Base-by-base conservation (phyloP, 495 filamentous ascomycete species). In the Podospora australis region DNA sequence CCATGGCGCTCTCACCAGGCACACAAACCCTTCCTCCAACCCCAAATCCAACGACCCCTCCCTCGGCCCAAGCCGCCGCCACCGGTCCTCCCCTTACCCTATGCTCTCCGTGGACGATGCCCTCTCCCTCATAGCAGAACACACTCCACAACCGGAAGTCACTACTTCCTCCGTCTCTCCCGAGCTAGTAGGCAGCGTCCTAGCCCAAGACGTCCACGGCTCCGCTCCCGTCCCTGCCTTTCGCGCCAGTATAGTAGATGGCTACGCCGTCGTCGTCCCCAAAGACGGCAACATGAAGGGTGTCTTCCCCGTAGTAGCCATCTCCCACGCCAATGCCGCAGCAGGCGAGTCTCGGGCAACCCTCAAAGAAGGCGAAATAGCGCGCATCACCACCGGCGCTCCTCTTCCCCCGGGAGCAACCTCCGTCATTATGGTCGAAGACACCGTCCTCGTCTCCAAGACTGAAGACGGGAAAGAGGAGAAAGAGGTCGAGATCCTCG, bases 371-470 rank as follows among this genome's bases (percentile, higher is more conserved):
- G 90, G 90, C 0, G 78, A 89, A 50, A 83, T 96, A 28, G 81
- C 94, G 7, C 70, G 92, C 23, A 95, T 97, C 52, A 97, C 92
- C 1, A 98, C 92, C 0, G 92, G 92, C 0, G 92, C 94, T 4
- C 91, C 92, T 10, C 70, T 98, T 2, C 92, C 94, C 3, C 79
- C 82, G 0, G 88, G 90, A 4, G 88, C 92, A 10, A 95, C 86
- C 30, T 82, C 90, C 2, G 91, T 97, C 13, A 85, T 96, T 17
- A 98, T 97, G 94, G 92, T 97, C 2, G 92, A 98, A 69, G 92
- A 97, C 58, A 97, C 92, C 0, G 68, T 79, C 1, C 66, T 97
- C 9, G 79, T 73, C 30, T 78, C 75, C 3, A 76, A 75, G 58
- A 94, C 87, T 1, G 81, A 86, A 0, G 88, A 90, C 52, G 86